Conservation (phyloP, 192 early-diverging fungal genomes). For the Linnemannia exigua region DNA sequence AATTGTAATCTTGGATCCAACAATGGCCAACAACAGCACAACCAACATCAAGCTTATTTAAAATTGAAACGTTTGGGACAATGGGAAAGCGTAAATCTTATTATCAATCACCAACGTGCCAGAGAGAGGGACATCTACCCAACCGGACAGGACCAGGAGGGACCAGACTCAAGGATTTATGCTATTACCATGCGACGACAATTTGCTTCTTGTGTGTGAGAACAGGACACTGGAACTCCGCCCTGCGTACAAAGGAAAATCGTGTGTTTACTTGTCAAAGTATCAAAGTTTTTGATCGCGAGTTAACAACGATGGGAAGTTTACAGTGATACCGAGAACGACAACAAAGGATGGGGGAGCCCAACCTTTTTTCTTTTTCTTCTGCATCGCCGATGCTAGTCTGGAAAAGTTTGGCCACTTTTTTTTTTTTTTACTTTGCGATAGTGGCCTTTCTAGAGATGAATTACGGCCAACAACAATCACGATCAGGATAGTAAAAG, state of each 20-base stretch:
- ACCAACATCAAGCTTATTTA: background rate
- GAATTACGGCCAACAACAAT: background rate
- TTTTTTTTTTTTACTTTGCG: background rate
- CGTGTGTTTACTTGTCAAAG: background rate
- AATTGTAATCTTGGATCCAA: background rate
- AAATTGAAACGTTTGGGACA: background rate
- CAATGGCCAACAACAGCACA: background rate
- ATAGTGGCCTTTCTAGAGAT: background rate
- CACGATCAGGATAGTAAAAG: background rate
- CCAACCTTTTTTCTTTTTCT: background rate
- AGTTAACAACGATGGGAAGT: background rate
- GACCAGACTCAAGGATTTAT: background rate
- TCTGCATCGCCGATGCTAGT: background rate
- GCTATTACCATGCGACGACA: background rate
- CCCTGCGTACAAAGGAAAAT: background rate
- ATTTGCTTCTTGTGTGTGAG: background rate
- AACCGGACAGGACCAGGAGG: background rate
- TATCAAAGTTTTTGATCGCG: background rate
- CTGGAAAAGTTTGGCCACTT: background rate
- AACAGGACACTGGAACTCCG: background rate
- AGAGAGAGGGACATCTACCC: background rate
- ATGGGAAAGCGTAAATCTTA: background rate
- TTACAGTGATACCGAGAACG: background rate
- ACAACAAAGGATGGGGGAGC: background rate
- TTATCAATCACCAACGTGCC: slow-evolving; percentile 8